phyloP scores from a whole-genome alignment of 805 yeast species.

The Peterozyma toletana region DNA sequence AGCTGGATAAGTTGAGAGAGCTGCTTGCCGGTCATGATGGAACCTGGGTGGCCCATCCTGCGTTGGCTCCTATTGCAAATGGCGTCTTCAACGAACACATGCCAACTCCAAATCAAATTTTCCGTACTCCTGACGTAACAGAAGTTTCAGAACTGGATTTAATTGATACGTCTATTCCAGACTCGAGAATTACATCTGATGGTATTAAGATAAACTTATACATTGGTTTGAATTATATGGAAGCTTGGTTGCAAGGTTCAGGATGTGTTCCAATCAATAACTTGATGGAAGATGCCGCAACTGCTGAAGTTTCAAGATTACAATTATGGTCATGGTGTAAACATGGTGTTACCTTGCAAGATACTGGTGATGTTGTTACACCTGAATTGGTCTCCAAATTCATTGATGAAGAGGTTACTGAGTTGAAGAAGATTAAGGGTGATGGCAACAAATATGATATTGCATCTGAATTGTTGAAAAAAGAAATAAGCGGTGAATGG shows the following conservation, averaged over 20 bases:
- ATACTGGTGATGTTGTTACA: conserved; percentile 50
- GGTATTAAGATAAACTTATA: conserved; percentile 69
- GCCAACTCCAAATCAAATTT: conserved; percentile 76
- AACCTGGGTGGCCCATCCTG: conserved; percentile 88
- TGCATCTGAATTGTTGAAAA: conserved; percentile 66
- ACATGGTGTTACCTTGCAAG: conserved; percentile 54
- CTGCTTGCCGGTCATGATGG: conserved; percentile 79
- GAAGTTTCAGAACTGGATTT: conserved; percentile 48
- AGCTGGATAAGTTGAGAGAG: conserved; percentile 70
- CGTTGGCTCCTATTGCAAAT: conserved; percentile 66
- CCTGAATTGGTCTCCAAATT: conserved; percentile 50
- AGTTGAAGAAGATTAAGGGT: conserved; percentile 39
- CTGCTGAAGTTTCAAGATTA: conserved; percentile 81
- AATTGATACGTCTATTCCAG: conserved; percentile 55
- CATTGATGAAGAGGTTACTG: conserved; percentile 55
- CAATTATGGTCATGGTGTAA: conserved; percentile 82
- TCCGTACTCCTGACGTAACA: conserved; percentile 31
- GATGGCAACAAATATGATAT: conserved; percentile 59
- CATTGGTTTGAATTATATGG: conserved; percentile 76
- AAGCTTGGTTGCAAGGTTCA: conserved; percentile 77
- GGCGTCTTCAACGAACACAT: conserved; percentile 66
- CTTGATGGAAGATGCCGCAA: conserved; percentile 87
- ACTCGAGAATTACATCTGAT: conserved; percentile 56
- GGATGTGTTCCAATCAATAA: conserved; percentile 85
- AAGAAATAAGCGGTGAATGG: conserved; percentile 60